Evolutionary conservation across 225 moss, liverwort and hornwort species (phyloP).

Genomic region (Sphagnum tenellum): DNA sequence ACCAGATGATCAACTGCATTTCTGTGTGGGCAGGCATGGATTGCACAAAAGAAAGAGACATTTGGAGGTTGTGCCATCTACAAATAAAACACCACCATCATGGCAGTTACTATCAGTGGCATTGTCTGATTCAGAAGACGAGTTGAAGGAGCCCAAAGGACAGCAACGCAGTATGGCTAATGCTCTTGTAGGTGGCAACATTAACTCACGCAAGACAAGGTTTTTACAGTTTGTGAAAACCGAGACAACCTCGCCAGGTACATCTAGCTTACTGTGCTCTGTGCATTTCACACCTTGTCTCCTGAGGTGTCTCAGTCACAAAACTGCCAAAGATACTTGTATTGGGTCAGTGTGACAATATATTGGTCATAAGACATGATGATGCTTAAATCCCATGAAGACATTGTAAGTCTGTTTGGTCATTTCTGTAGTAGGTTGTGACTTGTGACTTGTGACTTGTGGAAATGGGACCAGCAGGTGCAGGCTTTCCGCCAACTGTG

Average conservation of each 20-base stretch:
- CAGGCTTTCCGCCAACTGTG: conserved; percentile 30
- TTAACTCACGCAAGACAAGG: conserved; percentile 94
- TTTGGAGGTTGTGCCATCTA: conserved; percentile 26
- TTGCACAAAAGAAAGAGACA: conserved; percentile 52
- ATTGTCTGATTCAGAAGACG: conserved; percentile 58
- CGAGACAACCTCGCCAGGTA: conserved; percentile 48
- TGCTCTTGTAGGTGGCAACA: conserved; percentile 89
- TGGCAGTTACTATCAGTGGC: conserved; percentile 75
- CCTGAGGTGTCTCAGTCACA: too few relatives aligned
- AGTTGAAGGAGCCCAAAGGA: conserved; percentile 64
- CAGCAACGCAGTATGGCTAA: conserved; percentile 83
- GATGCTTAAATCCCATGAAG: too few relatives aligned
- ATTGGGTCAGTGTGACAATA: too few relatives aligned
- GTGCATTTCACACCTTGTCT: too few relatives aligned
- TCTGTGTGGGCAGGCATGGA: conserved; percentile 43
- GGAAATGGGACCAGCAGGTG: conserved; percentile 32
- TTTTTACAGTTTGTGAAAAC: conserved; percentile 56
- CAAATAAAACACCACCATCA: conserved; percentile 58
- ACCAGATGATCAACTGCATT: too few relatives aligned
- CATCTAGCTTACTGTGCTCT: not conserved
- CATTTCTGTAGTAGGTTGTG: too few relatives aligned
- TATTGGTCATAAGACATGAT: too few relatives aligned
- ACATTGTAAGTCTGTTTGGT: too few relatives aligned
- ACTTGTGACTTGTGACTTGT: not conserved
- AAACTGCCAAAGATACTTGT: too few relatives aligned